Evolutionary conservation across 768 basidiomycete genomes (phyloP).

Genomic region (Tricholoma terreum): DNA sequence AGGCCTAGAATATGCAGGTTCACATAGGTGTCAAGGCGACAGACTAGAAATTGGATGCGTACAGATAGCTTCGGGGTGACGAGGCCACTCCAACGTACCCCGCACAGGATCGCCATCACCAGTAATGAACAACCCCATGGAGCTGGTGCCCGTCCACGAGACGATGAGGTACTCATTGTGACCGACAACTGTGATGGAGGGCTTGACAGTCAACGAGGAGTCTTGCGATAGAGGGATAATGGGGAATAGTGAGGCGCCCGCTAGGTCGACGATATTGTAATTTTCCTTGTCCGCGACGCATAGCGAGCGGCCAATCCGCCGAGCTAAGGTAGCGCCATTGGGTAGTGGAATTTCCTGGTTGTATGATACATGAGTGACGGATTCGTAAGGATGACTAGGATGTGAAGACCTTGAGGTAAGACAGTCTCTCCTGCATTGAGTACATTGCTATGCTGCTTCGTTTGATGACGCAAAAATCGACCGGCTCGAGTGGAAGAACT

Average conservation of each 20-base stretch:
- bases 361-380: neutral
- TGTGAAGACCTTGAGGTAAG: conserved; percentile 52
- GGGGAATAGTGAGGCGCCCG: conserved; percentile 63
- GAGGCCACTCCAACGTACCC: conserved; percentile 84
- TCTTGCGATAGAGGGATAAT: conserved; percentile 80
- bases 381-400: neutral
- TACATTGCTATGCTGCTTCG: conserved; percentile 61
- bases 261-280: conserved; percentile 81
- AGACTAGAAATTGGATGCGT: conserved; percentile 28
- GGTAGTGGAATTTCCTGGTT: conserved; percentile 70
- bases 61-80: conserved; percentile 76
- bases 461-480: conserved; percentile 76
- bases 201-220: conserved; percentile 41
- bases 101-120: conserved; percentile 84
- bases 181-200: conserved; percentile 71
- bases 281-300: conserved; percentile 70
- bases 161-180: conserved; percentile 83
- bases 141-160: conserved; percentile 78
- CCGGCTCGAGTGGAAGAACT: conserved; percentile 40
- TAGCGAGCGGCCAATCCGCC: conserved; percentile 58
- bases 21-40: neutral
- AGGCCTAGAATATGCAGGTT: conserved; percentile 44
- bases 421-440: conserved; percentile 59
- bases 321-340: conserved; percentile 53
- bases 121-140: conserved; percentile 84